Evolutionary conservation across 352 stramenopile species (phyloP), one percentile per base, ranked within the genome.

Genomic region (Thalassiosira hispida): DNA sequence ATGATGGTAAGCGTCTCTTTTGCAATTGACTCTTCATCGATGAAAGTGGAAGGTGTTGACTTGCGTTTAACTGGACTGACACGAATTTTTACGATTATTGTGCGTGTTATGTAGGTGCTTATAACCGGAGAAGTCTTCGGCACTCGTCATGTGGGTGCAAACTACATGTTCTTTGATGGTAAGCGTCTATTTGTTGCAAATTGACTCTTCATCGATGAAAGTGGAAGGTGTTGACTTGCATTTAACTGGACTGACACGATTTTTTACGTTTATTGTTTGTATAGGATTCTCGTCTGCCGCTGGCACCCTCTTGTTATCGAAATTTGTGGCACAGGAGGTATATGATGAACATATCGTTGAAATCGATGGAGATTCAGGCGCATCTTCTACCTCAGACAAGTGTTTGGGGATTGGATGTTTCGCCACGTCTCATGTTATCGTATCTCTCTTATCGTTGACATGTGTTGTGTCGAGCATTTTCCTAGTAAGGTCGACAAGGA

Each of bases 81-180:
- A n/a, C n/a, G n/a, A n/a, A n/a, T n/a, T n/a, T n/a, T n/a, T n/a
- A n/a, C n/a, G n/a, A n/a, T n/a, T n/a, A n/a, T n/a, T n/a, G n/a
- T n/a, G n/a, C n/a, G n/a, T n/a, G n/a, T n/a, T n/a, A n/a, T n/a
- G n/a, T n/a, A n/a, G n/a, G n/a, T n/a, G n/a, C n/a, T n/a, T n/a
- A n/a, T n/a, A n/a, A n/a, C n/a, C n/a, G n/a, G n/a, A n/a, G n/a
- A n/a, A n/a, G n/a, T n/a, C n/a, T n/a, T n/a, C n/a, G n/a, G n/a
- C n/a, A 87, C 74, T 7, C 51, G 33, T 1, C 76, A 94, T 60
- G 62, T 91, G 66, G 84, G 77, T 47, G 86, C 84, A 1, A 92
- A 94, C 64, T 94, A 94, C 75, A 90, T 94, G 86, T 92, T 92
- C 52, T 94, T 77, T 63, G 89, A 94, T 55, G 89, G 88, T 7